A percentile compares a stretch with the other conserved stretches of the same genome.
Evolutionary conservation across 805 yeast species (phyloP).

Genomic region (Maudiozyma saulgeensis): DNA sequence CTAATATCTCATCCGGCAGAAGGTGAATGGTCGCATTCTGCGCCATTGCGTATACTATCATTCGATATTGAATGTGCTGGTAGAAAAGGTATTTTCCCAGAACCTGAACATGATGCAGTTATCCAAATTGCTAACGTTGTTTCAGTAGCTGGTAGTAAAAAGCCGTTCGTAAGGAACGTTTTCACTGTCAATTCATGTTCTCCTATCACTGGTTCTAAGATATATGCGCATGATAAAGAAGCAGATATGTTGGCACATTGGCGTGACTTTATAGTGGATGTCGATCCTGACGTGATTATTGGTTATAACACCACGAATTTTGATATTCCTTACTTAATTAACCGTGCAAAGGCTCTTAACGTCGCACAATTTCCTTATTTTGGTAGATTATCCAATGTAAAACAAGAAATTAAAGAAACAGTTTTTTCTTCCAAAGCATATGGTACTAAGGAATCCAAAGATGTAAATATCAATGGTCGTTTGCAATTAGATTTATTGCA

Average conservation of each 20-base stretch:
- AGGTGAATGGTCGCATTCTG: constrained; percentile 87
- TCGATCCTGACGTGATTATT: constrained; percentile 92
- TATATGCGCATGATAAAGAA: constrained; percentile 65
- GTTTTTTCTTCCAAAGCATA: constrained; percentile 89
- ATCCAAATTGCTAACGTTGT: constrained; percentile 97
- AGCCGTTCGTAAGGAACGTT: constrained; percentile 89
- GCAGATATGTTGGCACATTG: constrained; percentile 75
- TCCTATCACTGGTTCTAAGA: constrained; percentile 88
- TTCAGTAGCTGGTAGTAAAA: constrained; percentile 58
- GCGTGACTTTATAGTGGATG: constrained; percentile 74
- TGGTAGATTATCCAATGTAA: constrained; percentile 59
- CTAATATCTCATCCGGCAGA: constrained; percentile 77
- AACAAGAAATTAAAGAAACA: constrained; percentile 73
- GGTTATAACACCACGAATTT: constrained; percentile 94
- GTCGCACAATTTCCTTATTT: constrained; percentile 70
- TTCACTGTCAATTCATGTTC: constrained; percentile 89
- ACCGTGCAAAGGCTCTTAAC: constrained; percentile 70
- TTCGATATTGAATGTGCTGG: constrained; percentile 99
- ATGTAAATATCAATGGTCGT: constrained; percentile 88
- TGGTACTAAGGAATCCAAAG: constrained; percentile 91
- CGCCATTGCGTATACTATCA: constrained; percentile 86
- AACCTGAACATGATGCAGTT: constrained; percentile 84
- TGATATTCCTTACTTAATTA: constrained; percentile 86
- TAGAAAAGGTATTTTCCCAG: constrained; percentile 93
- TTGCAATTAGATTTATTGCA: constrained; percentile 90